phyloP scores from a whole-genome alignment of 176 grass and related monocot genomes.

The Tillandsia fasciculata region DNA sequence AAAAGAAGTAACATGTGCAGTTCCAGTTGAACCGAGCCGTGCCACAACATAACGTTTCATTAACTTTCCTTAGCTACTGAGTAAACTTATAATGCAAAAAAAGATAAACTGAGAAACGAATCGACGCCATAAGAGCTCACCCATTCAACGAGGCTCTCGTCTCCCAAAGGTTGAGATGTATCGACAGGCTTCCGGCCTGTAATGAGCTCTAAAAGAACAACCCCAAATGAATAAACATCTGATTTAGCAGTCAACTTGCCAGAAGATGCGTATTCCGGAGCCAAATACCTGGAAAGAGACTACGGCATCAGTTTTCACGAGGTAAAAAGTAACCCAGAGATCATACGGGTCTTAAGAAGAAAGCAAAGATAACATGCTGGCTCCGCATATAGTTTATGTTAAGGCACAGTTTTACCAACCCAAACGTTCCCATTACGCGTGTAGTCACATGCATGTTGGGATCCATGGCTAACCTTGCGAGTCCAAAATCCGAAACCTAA shows the following conservation, averaged over 20 bases:
- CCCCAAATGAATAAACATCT: conserved; percentile 98
- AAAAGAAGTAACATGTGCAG: not conserved
- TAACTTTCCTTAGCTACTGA: not conserved
- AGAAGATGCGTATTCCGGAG: conserved; percentile 90
- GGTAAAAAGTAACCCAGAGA: not conserved
- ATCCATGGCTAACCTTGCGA: conserved; percentile 87
- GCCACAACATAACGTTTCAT: not conserved
- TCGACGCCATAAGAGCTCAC: conserved; percentile 27
- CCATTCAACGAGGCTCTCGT: conserved; percentile 98
- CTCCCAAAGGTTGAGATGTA: conserved; percentile 85
- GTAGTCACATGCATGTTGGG: conserved; percentile 83
- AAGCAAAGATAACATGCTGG: not conserved
- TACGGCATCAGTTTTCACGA: not conserved
- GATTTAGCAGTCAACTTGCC: conserved; percentile 93
- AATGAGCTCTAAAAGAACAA: conserved; percentile 98
- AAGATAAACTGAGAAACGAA: not conserved
- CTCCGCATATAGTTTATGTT: conserved; percentile 2
- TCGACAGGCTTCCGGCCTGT: conserved; percentile 98
- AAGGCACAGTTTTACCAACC: conserved; percentile 30
- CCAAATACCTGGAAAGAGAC: conserved; percentile 58
- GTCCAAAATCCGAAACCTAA: conserved; percentile 99
- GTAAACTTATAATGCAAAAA: not conserved
- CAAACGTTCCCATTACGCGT: conserved; percentile 97
- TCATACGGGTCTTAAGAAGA: not conserved
- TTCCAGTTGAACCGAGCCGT: not conserved